Base-by-base conservation (phyloP, 1,284 basidiomycete species). In the Ustilago crameri region DNA sequence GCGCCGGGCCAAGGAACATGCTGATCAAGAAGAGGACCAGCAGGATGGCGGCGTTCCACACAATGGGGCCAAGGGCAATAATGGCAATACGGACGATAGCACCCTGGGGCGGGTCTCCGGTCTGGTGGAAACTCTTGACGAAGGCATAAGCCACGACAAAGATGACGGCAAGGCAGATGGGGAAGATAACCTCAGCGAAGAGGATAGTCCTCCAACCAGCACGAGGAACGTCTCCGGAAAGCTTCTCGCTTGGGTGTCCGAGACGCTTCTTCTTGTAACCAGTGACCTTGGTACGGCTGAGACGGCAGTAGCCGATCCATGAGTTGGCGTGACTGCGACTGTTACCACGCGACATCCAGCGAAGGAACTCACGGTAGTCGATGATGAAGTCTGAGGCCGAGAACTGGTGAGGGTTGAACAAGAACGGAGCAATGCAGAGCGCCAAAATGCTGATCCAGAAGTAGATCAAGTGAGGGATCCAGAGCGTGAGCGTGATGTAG, bases 71-170 rank as follows among this genome's bases (percentile, higher is more conserved):
- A 18, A 98, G 85, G 10, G 95, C 89, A 75, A 98, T 91, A 79
- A 98, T 89, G 26, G 92, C 92, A 66, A 98, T 93, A 47, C 95
- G 92, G 59, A 97, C 89, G 68, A 98, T 87, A 71, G 91, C 93
- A 56, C 92, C 88, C 72, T 84, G 76, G 5, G 79, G 74, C 48
- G 78, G 78, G 63, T 79, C 77, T 53, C 71, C 68, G 26, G 42
- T 54, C 49, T 70, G 53, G 58, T 74, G 77, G 76, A 83, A 81
- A 59, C 71, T 75, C 76, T 83, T 83, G 76, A 82, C 80, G 50
- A 82, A 83, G 59, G 78, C 75, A 66, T 83, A 83, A 20, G 79
- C 79, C n/a, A 83, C 74, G 30, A 76, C 71, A 49, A 81, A 81
- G 70, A 83, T 75, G 60, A 82, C 76, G 44, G 81, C 81, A 50